These are phyloP conservation scores for Ustilago shanxiensis DNA, from an alignment of 1,284 basidiomycete genomes.

Conservation along the genomic window DNA sequence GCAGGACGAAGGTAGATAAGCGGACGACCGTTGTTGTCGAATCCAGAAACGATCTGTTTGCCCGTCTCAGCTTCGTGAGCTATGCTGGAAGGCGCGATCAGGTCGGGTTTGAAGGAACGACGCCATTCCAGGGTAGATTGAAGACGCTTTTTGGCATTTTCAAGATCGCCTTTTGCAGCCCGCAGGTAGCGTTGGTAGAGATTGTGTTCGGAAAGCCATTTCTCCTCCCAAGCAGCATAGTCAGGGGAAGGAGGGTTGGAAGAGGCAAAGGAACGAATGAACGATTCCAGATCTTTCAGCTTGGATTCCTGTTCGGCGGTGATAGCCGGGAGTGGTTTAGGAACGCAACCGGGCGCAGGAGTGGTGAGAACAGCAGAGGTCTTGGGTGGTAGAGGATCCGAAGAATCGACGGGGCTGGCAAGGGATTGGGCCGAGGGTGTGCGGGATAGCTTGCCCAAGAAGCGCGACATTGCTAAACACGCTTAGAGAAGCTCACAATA, in stretches of 20 bases:
- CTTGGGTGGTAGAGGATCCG: conserved; percentile 36
- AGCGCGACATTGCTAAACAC: conserved; percentile 35
- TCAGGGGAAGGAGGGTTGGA: conserved; percentile 25
- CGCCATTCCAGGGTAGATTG: conserved; percentile 65
- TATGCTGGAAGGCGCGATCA: conserved; percentile 63
- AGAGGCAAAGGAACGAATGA: conserved; percentile 18
- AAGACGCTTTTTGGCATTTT: conserved; percentile 63
- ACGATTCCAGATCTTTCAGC: conserved; percentile 36
- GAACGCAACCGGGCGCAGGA: conserved; percentile 34
- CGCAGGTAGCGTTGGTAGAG: conserved; percentile 62
- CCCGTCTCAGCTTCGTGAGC: conserved; percentile 62
- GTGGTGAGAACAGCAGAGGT: conserved; percentile 37
- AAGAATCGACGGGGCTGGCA: conserved; percentile 15
- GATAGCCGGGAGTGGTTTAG: conserved; percentile 22
- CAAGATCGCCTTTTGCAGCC: conserved; percentile 62
- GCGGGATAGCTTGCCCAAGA: conserved; percentile 38
- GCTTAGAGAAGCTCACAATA: not conserved
- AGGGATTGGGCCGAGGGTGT: conserved; percentile 41
- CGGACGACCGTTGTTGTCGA: conserved; percentile 62
- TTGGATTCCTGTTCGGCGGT: conserved; percentile 34
- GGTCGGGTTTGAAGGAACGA: conserved; percentile 62
- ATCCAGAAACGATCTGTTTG: conserved; percentile 66
- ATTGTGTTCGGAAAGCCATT: conserved; percentile 54
- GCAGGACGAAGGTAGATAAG: conserved; percentile 66
- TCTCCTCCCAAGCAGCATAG: conserved; percentile 58